Base-by-base conservation (phyloP, 2,329 filamentous ascomycete genomes). In the Pseudogymnoascus sp. region DNA sequence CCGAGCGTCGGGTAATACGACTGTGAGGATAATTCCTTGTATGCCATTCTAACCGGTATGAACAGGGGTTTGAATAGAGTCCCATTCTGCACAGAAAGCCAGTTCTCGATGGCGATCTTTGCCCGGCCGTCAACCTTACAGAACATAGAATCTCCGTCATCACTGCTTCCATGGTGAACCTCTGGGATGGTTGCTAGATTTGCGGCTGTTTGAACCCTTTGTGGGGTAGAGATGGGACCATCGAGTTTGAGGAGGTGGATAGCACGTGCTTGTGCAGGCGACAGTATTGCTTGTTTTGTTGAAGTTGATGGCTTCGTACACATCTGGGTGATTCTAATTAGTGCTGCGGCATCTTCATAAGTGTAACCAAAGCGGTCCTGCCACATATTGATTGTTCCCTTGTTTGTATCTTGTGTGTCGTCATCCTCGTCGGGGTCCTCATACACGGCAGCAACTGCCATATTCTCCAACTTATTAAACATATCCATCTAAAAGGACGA, bases 331-430 rank as follows among this genome's bases (percentile, higher is more conserved):
- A 59, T 42, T 19, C 44, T 24, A 8, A 63, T 59, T 16, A 62
- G 1, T 56, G 64, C 44, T 62, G 24, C 37, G 59, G 63, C 63
- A 40, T 76, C 73, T 66, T 78, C 76, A 64, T 77, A 78, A 1
- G 73, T 72, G 63, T 77, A 64, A 13, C 47, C 29, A 21, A 61
- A 64, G 24, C 24, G 33, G 8, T 63, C 24, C 29, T 63, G 63
- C 47, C 35, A 64, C 26, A 16, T 19, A 16, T 50, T 63, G 37
- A 63, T 61, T 29, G 35, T 61, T 29, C 21, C 37, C 44, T 11
- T n/a, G 14, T 53, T 31, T 53, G 24, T 14, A 53, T 29, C 14
- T n/a, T 29, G 24, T 11, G 4, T 16, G 29, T 31, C 44, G 4
- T 29, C 44, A 16, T 75, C 11, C 72, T 66, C 65, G 37, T 24